Conservation (phyloP, 352 stramenopile species). For the Pythium monospermum region DNA sequence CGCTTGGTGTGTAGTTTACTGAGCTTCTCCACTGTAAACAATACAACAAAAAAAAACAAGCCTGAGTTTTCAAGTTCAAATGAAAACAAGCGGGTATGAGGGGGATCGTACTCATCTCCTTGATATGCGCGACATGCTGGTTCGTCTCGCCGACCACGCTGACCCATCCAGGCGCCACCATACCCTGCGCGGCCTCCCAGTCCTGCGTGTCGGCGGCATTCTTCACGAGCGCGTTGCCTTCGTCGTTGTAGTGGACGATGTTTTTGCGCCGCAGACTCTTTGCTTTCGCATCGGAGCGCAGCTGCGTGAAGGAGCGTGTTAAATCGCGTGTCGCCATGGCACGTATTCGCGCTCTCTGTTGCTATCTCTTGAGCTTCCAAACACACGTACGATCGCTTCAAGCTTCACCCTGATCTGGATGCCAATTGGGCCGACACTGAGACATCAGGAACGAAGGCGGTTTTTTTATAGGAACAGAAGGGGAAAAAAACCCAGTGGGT, state of each 20-base stretch:
- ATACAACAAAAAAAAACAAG: too few relatives aligned
- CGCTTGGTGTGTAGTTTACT: conserved; percentile 81
- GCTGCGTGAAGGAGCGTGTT: conserved; percentile 62
- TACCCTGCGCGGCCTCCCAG: conserved; percentile 29
- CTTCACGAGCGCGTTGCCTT: conserved; percentile 67
- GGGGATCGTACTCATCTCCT: conserved; percentile 79
- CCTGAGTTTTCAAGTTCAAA: too few relatives aligned
- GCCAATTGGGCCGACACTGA: too few relatives aligned
- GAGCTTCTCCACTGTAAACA: conserved; percentile 78
- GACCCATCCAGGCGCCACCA: conserved; percentile 64
- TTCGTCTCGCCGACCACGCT: conserved; percentile 77
- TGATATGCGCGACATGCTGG: conserved; percentile 75
- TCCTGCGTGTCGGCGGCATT: conserved; percentile 32
- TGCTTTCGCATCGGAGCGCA: conserved; percentile 73
- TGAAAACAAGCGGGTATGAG: too few relatives aligned
- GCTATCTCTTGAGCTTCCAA: neutral
- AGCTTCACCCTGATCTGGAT: too few relatives aligned
- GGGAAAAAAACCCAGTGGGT: neutral
- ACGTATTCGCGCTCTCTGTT: neutral
- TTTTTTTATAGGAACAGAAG: conserved; percentile 22
- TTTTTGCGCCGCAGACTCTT: conserved; percentile 83
- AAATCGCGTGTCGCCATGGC: conserved; percentile 77
- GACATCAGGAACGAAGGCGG: conserved; percentile 15
- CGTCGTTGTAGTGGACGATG: conserved; percentile 66
- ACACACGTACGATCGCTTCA: too few relatives aligned